These are phyloP conservation scores for Eutrema yunnanense DNA, from an alignment of 345 rosid genomes.

Conservation along the genomic window DNA sequence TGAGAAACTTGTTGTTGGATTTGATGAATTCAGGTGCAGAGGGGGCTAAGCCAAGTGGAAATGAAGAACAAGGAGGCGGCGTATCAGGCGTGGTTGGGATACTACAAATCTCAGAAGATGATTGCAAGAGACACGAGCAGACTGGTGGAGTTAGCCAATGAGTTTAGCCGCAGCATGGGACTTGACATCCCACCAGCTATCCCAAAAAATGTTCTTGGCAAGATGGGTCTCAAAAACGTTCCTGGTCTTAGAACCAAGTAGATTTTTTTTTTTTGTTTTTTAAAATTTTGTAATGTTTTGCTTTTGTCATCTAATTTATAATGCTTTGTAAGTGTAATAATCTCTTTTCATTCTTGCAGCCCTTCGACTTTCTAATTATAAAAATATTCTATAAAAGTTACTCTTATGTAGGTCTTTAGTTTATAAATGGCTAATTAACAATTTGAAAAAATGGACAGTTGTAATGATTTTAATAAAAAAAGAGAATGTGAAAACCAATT, in stretches of 20 bases:
- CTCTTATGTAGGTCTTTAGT: neutral
- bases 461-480: no score
- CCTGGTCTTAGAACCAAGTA: conserved; percentile 84
- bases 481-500: no score
- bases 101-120: conserved; percentile 75
- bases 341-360: conserved; percentile 8
- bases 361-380: neutral
- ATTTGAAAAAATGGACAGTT: no score
- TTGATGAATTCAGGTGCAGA: conserved; percentile 50
- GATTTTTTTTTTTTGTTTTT: neutral
- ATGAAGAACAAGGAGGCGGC: conserved; percentile 87
- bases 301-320: neutral
- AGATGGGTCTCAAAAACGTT: conserved; percentile 89
- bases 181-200: conserved; percentile 80
- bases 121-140: conserved; percentile 62
- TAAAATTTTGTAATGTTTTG: neutral
- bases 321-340: conserved; percentile 15
- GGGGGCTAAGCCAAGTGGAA: conserved; percentile 68
- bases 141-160: conserved; percentile 91
- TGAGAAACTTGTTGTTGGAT: conserved; percentile 16
- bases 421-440: neutral
- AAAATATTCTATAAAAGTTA: neutral
- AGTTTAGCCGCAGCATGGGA: conserved; percentile 95
- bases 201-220: conserved; percentile 61
- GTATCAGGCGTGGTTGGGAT: conserved; percentile 98